A percentile compares a stretch with the other conserved stretches of the same genome.
phyloP scores from a whole-genome alignment of 495 filamentous ascomycete genomes.

The Arthonia radiata region DNA sequence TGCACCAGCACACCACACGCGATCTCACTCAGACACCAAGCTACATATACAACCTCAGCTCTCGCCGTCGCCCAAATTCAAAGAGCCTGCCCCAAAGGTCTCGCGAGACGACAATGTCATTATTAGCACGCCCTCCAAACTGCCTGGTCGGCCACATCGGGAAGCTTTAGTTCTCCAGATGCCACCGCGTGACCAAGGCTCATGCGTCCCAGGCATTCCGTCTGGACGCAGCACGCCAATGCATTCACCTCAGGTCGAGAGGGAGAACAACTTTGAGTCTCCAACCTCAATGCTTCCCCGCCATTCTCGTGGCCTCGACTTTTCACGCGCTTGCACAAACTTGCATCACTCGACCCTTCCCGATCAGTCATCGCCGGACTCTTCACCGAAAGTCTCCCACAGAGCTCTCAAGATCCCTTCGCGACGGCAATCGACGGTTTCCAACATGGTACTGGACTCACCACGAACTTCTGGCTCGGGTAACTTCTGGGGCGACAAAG shows the following conservation, averaged over 20 bases:
- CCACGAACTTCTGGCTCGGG: conserved; percentile 18
- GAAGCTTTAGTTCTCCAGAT: conserved; percentile 52
- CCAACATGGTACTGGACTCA: conserved; percentile 19
- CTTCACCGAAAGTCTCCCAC: conserved; percentile 64
- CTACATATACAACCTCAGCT: no score
- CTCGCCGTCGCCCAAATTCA: conserved; percentile 43
- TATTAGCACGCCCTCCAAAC: conserved; percentile 27
- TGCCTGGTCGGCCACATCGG: conserved; percentile 33
- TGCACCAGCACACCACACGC: no score
- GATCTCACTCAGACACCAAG: no score
- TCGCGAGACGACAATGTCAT: conserved; percentile 68
- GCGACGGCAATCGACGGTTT: conserved; percentile 22
- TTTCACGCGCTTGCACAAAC: conserved; percentile 80
- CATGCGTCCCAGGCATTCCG: conserved; percentile 24
- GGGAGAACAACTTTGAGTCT: conserved; percentile 59
- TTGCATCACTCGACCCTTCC: conserved; percentile 89
- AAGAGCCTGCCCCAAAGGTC: conserved; percentile 25
- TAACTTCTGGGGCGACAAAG: no score
- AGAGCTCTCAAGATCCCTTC: conserved; percentile 57
- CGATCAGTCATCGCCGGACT: conserved; percentile 75
- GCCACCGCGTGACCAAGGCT: conserved; percentile 31
- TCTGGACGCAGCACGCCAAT: conserved; percentile 36
- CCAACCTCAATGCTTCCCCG: conserved; percentile 64
- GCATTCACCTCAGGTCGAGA: conserved; percentile 69
- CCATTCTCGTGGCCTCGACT: conserved; percentile 69